A percentile compares a stretch with the other conserved stretches of the same genome.
phyloP scores from a whole-genome alignment of 208 protist species.

The Angomonas deanei region DNA sequence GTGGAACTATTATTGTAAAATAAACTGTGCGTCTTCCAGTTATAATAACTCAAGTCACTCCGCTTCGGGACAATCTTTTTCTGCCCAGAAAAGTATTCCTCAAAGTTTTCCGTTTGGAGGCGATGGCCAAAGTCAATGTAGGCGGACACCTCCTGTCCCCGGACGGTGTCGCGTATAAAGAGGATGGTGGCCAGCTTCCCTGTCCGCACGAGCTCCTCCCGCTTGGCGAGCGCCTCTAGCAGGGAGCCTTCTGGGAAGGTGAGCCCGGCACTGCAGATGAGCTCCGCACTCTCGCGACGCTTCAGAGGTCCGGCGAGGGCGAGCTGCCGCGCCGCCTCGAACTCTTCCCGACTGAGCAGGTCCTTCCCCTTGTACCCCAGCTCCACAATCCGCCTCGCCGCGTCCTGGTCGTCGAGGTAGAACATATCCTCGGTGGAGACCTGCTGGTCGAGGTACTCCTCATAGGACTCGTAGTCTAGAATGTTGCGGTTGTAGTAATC shows the following conservation, averaged over 20 bases:
- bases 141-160: constrained; percentile 96
- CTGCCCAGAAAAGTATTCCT: constrained; percentile 86
- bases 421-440: constrained; percentile 86
- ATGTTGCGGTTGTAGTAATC: constrained; percentile 63
- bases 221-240: constrained; percentile 89
- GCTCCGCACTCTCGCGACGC: constrained; percentile 77
- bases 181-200: constrained; percentile 96
- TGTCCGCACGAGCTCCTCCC: constrained; percentile 95
- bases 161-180: constrained; percentile 95
- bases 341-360: constrained; percentile 86
- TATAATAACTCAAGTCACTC: constrained; percentile 97
- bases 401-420: constrained; percentile 91
- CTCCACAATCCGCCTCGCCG: constrained; percentile 95
- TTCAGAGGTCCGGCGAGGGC: constrained; percentile 72
- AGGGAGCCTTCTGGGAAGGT: constrained; percentile 66
- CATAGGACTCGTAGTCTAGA: constrained; percentile 81
- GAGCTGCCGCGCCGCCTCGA: constrained; percentile 76
- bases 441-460: constrained; percentile 90
- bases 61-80: constrained; percentile 92
- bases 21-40: constrained; percentile 97
- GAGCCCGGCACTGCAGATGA: constrained; percentile 82
- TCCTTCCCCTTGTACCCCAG: constrained; percentile 94
- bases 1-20: constrained; percentile 93
- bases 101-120: constrained; percentile 93
- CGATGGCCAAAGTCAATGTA: constrained; percentile 98